phyloP scores from a whole-genome alignment of 2,329 filamentous ascomycete genomes.

The Pseudocercospora pini-densiflorae region DNA sequence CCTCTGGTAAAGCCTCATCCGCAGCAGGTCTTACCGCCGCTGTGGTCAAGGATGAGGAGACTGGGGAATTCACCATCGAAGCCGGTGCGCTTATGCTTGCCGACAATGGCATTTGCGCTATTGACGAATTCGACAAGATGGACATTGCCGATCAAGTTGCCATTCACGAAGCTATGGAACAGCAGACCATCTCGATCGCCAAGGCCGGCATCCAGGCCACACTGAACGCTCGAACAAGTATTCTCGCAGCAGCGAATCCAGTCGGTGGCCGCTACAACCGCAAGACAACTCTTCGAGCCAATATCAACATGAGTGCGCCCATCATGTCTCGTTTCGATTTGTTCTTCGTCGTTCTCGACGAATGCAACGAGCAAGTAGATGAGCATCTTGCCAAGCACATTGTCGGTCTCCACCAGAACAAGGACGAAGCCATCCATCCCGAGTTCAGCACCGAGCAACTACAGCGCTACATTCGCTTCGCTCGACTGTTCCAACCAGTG shows the following conservation, averaged over 20 bases:
- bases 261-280: constrained; percentile 97
- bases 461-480: constrained; percentile 96
- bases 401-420: constrained; percentile 87
- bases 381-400: constrained; percentile 93
- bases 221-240: constrained; percentile 91
- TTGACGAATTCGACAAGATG: constrained; percentile 99
- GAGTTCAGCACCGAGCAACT: constrained; percentile 96
- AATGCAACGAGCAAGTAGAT: constrained; percentile 91
- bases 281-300: constrained; percentile 88
- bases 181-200: constrained; percentile 98
- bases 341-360: constrained; percentile 97
- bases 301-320: constrained; percentile 98
- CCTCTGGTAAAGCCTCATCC: constrained; percentile 95
- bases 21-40: constrained; percentile 96
- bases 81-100: constrained; percentile 97
- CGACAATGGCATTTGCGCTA: constrained; percentile 94
- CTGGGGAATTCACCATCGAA: constrained; percentile 98
- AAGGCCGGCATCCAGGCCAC: constrained; percentile 99
- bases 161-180: constrained; percentile 99
- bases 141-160: constrained; percentile 96
- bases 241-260: constrained; percentile 94
- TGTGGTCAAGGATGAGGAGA: constrained; percentile 97
- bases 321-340: constrained; percentile 99
- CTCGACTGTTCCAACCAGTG: constrained; percentile 88
- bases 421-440: constrained; percentile 87